Base-by-base conservation (phyloP, 2,329 filamentous ascomycete species). In the Aspergillus pseudoviridinutans region DNA sequence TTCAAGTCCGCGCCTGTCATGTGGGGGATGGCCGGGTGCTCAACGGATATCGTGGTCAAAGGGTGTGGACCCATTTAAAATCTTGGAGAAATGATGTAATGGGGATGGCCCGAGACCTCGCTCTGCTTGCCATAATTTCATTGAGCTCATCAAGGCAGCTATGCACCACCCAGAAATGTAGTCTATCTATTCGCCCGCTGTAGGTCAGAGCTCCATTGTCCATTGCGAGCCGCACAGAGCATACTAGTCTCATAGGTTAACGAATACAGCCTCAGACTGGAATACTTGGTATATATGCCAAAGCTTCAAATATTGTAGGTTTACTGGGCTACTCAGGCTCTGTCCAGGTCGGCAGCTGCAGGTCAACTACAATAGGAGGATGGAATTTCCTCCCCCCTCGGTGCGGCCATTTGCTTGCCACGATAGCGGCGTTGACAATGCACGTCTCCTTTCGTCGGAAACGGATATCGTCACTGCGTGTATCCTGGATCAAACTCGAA, bases 311-410 rank as follows among this genome's bases (percentile, higher is more conserved):
- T 17, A 7, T 17, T n/a, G 5, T 6, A 38, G 17, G 14, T 38
- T 32, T 17, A 41, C 3, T 42, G 17, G 10, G 38, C 41, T 42
- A 50, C 28, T 49, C 42, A 22, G 12, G 17, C 49, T 42, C 54
- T 47, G 49, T 49, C 64, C 64, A 64, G 14, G 53, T 55, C 3
- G 64, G 87, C 59, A 94, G 76, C 62, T 92, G 85, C 29, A 95
- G 68, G 69, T 96, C 90, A 12, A 96, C 86, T n/a, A 95, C 87
- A 63, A 95, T 88, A 22, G 91, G 87, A 69, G 92, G 90, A 73
- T 92, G 86, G 74, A 89, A 86, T 60, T 74, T 80, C 71, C 87
- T 89, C 17, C 84, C 84, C 1, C 74, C 78, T 32, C 57, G 66
- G 61, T 88, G 85, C 51, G 87, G 87, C 74, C 84, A 87, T 59